Base-by-base conservation (phyloP, 2,329 filamentous ascomycete genomes). In the Talaromyces marneffei region DNA sequence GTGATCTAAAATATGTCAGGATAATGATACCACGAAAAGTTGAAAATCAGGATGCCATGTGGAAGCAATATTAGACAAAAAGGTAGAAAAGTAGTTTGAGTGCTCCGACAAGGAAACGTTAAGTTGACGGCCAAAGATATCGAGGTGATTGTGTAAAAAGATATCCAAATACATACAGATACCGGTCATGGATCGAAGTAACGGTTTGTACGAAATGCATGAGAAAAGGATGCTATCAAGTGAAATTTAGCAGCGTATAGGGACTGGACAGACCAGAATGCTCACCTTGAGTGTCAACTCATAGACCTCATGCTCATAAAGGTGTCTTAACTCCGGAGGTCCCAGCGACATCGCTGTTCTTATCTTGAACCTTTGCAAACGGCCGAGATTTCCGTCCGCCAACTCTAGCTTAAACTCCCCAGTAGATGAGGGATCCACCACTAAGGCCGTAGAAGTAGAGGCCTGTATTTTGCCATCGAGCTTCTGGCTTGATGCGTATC, bases 141-240 rank as follows among this genome's bases (percentile, higher is more conserved):
- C 37, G 18, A 39, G 37, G 37, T 8, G 16, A 18, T 18, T 18
- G 16, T 1, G 6, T 18, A 39, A n/a, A 9, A 39, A 18, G 8
- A 39, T 18, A 2, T 8, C 37, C 37, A 9, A 39, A 18, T 20
- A 54, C 52, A n/a, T 54, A 54, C 52, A 54, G 23, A 10, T 57
- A 57, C 10, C 54, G 35, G 18, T 57, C 54, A 57, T 57, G 54
- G n/a, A 57, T 57, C 4, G 39, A 44, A 20, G 54, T 57, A 7
- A 57, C 7, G 6, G 54, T 31, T 18, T 44, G 54, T 16, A n/a
- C 37, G 6, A 57, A 31, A 33, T 57, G 37, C 25, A 57, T 44
- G 10, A 57, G 9, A 23, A 57, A 57, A 8, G 54, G 25, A 23
- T 57, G 37, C 54, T 57, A 20, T 20, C 10, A n/a, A 20, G 12